Percentiles rank a stretch among this genome's conserved stretches.
Conservation (phyloP, 2,329 filamentous ascomycete species). For the Xylaria arbuscula region DNA sequence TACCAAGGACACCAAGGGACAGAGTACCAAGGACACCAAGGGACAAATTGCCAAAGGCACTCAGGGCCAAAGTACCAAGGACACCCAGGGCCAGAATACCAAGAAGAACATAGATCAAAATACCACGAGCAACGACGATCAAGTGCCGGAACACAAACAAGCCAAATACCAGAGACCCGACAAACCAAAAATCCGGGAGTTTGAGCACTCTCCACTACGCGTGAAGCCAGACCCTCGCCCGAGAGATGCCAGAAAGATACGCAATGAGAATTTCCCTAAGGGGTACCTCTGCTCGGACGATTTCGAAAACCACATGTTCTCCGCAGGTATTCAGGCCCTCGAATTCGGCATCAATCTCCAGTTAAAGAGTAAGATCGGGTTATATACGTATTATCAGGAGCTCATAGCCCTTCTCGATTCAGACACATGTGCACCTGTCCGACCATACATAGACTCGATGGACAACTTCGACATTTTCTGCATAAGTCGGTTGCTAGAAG, state of each 20-base stretch:
- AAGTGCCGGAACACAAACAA: too few relatives aligned
- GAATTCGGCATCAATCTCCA: conserved; percentile 31
- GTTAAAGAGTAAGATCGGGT: background rate
- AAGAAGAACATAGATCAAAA: too few relatives aligned
- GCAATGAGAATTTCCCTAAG: background rate
- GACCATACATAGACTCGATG: background rate
- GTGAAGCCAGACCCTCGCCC: background rate
- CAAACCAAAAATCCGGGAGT: too few relatives aligned
- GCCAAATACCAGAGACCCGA: too few relatives aligned
- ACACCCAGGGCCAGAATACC: too few relatives aligned
- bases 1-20: too few relatives aligned
- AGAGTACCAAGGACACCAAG: too few relatives aligned
- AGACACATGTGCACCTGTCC: background rate
- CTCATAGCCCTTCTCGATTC: background rate
- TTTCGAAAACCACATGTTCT: background rate
- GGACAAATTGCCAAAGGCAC: too few relatives aligned
- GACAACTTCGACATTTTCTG: conserved; percentile 28
- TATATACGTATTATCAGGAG: background rate
- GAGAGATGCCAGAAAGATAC: background rate
- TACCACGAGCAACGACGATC: too few relatives aligned
- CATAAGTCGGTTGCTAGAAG: conserved; percentile 5
- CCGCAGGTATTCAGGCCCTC: conserved; percentile 7
- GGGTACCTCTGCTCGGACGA: background rate
- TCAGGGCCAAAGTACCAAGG: too few relatives aligned
- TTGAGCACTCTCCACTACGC: background rate